phyloP scores from a whole-genome alignment of 108 stramenopile species.

The Skeletonema marinoi region DNA sequence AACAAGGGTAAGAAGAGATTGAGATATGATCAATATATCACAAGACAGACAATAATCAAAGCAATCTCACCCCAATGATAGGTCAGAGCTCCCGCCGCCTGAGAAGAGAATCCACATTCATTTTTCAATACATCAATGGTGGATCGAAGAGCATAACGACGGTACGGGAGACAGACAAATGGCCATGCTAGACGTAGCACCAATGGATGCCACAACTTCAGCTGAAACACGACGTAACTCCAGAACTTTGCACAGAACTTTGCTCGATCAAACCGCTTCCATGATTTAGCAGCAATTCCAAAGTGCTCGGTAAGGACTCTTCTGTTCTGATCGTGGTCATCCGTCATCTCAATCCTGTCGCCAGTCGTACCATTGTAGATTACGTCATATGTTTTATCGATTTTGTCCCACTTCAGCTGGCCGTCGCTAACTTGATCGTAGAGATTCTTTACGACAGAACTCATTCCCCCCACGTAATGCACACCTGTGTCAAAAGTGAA shows the following conservation, averaged over 20 bases:
- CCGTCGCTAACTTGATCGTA: slow-evolving; percentile 37
- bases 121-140: slow-evolving; percentile 15
- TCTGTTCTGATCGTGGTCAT: slow-evolving; percentile 17
- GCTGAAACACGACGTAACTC: slow-evolving; percentile 14
- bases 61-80: slow-evolving; percentile 20
- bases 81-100: slow-evolving; percentile 27
- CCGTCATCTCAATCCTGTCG: slow-evolving; percentile 40
- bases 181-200: slow-evolving; percentile 28
- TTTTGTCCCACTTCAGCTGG: slow-evolving; percentile 41
- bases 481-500: slow-evolving; percentile 53
- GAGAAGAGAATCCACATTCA: slow-evolving; percentile 9
- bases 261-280: slow-evolving; percentile 15
- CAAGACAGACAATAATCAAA: neutral
- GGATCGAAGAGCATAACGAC: slow-evolving; percentile 13
- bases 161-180: slow-evolving; percentile 9
- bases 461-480: slow-evolving; percentile 40
- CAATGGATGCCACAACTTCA: slow-evolving; percentile 25
- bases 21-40: neutral
- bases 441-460: slow-evolving; percentile 12
- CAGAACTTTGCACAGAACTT: slow-evolving; percentile 24
- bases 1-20: neutral
- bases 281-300: slow-evolving; percentile 2
- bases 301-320: slow-evolving; percentile 27
- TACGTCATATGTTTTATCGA: slow-evolving; percentile 46
- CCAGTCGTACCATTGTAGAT: slow-evolving; percentile 44